Conservation (phyloP, 352 stramenopile species). For the Phytopythium helicoides region DNA sequence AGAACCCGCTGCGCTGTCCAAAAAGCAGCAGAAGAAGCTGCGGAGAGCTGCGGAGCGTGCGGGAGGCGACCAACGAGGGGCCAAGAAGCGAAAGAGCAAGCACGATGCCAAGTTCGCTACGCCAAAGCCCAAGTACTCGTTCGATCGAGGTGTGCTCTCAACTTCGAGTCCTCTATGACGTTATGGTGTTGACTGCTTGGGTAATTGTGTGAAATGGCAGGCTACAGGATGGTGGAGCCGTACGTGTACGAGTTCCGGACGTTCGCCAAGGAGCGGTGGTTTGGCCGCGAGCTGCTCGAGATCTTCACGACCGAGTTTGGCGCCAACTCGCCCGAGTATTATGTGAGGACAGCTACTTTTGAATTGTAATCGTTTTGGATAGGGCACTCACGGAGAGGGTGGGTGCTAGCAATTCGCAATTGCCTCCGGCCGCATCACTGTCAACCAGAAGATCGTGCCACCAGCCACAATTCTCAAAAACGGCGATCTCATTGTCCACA, state of each 20-base stretch:
- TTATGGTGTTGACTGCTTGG: constrained; percentile 1
- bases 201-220: constrained; percentile 20
- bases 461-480: constrained; percentile 87
- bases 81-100: constrained; percentile 54
- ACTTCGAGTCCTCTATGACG: too few species aligned
- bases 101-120: constrained; percentile 48
- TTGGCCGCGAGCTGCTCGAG: constrained; percentile 87
- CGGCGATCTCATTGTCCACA: constrained; percentile 93
- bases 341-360: constrained; percentile 33
- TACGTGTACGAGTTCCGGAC: constrained; percentile 97
- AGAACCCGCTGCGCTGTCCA: constrained; percentile 20
- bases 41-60: constrained; percentile 17
- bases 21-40: constrained; percentile 50
- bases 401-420: constrained; percentile 86
- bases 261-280: constrained; percentile 95
- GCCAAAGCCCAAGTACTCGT: constrained; percentile 50
- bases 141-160: constrained; percentile 60
- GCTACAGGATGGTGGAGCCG: constrained; percentile 85
- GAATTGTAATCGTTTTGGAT: background rate
- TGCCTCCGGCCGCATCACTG: constrained; percentile 90
- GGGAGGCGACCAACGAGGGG: constrained; percentile 19
- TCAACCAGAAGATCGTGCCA: constrained; percentile 86
- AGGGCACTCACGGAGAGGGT: constrained; percentile 7
- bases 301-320: constrained; percentile 90
- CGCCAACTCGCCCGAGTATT: constrained; percentile 84